Evolutionary conservation across 2,329 filamentous ascomycete genomes (phyloP).

Genomic region (Diaporthe velutina): DNA sequence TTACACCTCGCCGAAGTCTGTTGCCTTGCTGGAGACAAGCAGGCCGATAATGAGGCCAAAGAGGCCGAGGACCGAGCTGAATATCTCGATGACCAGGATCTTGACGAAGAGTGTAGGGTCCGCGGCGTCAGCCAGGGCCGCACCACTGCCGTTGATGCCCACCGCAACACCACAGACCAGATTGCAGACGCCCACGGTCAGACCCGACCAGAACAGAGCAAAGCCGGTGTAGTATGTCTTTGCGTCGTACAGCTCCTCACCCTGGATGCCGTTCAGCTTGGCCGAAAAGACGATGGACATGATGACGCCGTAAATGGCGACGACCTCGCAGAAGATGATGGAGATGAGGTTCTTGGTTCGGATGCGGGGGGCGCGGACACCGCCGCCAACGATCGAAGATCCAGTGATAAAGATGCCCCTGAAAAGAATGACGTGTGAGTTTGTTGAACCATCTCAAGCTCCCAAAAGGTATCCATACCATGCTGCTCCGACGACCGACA

Average conservation of each 20-base stretch:
- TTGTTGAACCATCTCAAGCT: not conserved
- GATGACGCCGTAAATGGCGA: constrained; percentile 99
- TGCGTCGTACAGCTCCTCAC: constrained; percentile 76
- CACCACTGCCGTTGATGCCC: constrained; percentile 97
- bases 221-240: constrained; percentile 94
- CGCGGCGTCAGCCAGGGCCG: constrained; percentile 94
- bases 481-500: constrained; percentile 96
- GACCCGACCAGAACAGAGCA: constrained; percentile 93
- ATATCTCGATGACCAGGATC: constrained; percentile 99
- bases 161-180: constrained; percentile 96
- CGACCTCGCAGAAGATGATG: constrained; percentile 99
- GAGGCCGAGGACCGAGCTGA: constrained; percentile 95
- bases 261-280: constrained; percentile 78
- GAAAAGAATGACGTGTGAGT: constrained; percentile 29
- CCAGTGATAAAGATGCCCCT: constrained; percentile 99
- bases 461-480: constrained; percentile 72
- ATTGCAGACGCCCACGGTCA: constrained; percentile 97
- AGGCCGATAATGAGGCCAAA: constrained; percentile 97
- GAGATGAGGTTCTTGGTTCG: constrained; percentile 99
- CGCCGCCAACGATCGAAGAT: constrained; percentile 95
- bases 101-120: constrained; percentile 97
- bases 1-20: constrained; percentile 71
- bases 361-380: constrained; percentile 96
- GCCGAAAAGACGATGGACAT: constrained; percentile 99
- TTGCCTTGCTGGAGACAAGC: constrained; percentile 85